Evolutionary conservation across 352 stramenopile species (phyloP).

Genomic region (Phytophthora gonapodyides): DNA sequence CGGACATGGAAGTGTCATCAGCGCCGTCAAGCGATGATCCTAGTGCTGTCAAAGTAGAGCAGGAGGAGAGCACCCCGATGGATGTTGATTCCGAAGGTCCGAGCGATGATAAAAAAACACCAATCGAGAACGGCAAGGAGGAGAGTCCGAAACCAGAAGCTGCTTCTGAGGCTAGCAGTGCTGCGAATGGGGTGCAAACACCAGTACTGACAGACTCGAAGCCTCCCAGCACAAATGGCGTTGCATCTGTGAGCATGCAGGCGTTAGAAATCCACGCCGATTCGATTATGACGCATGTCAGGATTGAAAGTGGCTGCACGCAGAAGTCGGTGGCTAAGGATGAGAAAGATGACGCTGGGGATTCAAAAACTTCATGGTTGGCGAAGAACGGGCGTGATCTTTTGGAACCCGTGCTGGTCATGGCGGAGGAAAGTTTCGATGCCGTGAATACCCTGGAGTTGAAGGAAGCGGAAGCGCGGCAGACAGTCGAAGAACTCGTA

Average conservation of each 20-base stretch:
- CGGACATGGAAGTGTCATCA: constrained; percentile 19
- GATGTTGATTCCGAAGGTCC: constrained; percentile 32
- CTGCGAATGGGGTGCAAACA: constrained; percentile 9
- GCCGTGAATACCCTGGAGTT: constrained; percentile 68
- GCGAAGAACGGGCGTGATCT: constrained; percentile 41
- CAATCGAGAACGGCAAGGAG: constrained; percentile 10
- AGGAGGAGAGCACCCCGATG: constrained; percentile 25
- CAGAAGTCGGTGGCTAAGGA: constrained; percentile 44
- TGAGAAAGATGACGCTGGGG: constrained; percentile 27
- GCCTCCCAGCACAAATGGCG: constrained; percentile 15
- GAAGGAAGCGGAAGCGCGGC: constrained; percentile 63
- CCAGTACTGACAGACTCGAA: constrained; percentile 5
- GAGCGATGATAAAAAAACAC: neutral
- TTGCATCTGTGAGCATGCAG: constrained; percentile 15
- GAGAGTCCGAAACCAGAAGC: constrained; percentile 12
- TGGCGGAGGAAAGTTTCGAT: constrained; percentile 70
- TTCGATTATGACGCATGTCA: constrained; percentile 68
- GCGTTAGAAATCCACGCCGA: constrained; percentile 37
- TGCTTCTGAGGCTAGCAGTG: constrained; percentile 1
- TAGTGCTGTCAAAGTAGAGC: constrained; percentile 21
- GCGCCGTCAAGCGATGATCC: neutral
- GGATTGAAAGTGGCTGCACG: constrained; percentile 74
- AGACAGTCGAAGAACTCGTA: constrained; percentile 66
- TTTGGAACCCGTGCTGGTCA: constrained; percentile 59
- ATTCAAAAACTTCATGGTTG: constrained; percentile 29